phyloP scores from a whole-genome alignment of 805 yeast species.

The Metschnikowia dekortorum region DNA sequence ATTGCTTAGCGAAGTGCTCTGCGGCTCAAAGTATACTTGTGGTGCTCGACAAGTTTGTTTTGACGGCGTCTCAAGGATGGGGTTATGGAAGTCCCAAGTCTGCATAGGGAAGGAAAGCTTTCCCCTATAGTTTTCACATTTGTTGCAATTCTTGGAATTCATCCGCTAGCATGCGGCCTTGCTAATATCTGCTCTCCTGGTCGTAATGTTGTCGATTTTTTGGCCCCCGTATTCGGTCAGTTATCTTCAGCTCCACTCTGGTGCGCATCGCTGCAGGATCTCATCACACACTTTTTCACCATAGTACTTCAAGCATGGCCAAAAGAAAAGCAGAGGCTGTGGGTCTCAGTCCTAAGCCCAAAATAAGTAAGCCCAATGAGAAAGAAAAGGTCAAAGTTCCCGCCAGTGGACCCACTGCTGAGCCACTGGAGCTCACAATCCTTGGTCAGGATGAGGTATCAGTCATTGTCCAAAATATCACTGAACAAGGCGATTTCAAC shows the following conservation, averaged over 20 bases:
- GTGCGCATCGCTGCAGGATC: slow-evolving; percentile 7
- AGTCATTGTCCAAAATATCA: slow-evolving; percentile 26
- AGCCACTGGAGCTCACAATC: slow-evolving; percentile 7
- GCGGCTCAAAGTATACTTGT: too few relatives aligned
- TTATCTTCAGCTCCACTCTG: neutral
- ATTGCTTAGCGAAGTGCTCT: too few relatives aligned
- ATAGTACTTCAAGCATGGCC: slow-evolving; percentile 9
- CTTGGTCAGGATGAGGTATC: slow-evolving; percentile 22
- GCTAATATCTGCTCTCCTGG: neutral
- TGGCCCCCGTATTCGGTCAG: neutral
- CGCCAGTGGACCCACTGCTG: neutral
- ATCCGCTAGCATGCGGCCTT: neutral
- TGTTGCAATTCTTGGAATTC: too few relatives aligned
- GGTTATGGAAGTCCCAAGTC: too few relatives aligned
- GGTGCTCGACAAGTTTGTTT: too few relatives aligned
- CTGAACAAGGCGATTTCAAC: slow-evolving; percentile 50
- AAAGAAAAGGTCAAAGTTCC: neutral
- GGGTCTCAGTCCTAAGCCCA: slow-evolving; percentile 4
- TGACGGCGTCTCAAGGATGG: too few relatives aligned
- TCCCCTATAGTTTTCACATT: too few relatives aligned
- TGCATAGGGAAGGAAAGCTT: too few relatives aligned
- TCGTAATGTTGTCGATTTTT: neutral
- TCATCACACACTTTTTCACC: slow-evolving; percentile 6
- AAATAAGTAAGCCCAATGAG: slow-evolving; percentile 4
- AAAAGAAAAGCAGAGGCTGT: slow-evolving; percentile 18